Evolutionary conservation across 805 yeast species (phyloP).

Genomic region (Brettanomyces anomalus): DNA sequence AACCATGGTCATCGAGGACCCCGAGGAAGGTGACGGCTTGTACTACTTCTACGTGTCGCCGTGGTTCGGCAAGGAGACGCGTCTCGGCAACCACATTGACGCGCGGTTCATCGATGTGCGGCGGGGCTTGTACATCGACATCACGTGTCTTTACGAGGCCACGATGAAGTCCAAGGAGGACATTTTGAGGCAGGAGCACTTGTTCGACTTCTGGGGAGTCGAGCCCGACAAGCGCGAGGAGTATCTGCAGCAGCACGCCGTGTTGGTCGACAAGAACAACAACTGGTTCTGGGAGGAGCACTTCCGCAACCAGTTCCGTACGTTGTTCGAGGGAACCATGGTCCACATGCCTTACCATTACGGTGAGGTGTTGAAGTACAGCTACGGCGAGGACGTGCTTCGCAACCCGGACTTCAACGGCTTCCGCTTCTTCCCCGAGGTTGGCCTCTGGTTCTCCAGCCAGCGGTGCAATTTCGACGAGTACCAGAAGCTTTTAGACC

Average conservation of each 20-base stretch:
- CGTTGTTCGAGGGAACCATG: conserved; percentile 4
- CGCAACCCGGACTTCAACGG: background rate
- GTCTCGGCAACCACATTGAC: conserved; percentile 62
- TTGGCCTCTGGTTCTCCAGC: conserved; percentile 1
- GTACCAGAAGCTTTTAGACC: conserved; percentile 1
- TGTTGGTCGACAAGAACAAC: conserved; percentile 2
- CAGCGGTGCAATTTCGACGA: background rate
- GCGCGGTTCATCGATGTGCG: conserved; percentile 67
- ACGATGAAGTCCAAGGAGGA: background rate
- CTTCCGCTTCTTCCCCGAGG: background rate
- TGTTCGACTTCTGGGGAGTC: conserved; percentile 1
- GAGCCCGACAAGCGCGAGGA: background rate
- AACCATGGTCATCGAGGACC: conserved; percentile 32
- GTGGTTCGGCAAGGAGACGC: conserved; percentile 24
- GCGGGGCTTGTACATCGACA: conserved; percentile 63
- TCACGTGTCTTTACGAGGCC: conserved; percentile 29
- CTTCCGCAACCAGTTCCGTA: background rate
- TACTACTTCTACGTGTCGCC: conserved; percentile 28
- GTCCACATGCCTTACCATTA: conserved; percentile 1
- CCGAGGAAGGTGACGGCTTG: conserved; percentile 23
- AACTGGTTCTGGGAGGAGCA: conserved; percentile 4
- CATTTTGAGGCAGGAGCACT: background rate
- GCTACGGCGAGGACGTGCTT: conserved; percentile 2
- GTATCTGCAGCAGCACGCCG: background rate
- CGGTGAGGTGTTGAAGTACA: background rate